Base-by-base conservation (phyloP, 2,329 filamentous ascomycete species). In the Neopestalotiopsis clavispora region DNA sequence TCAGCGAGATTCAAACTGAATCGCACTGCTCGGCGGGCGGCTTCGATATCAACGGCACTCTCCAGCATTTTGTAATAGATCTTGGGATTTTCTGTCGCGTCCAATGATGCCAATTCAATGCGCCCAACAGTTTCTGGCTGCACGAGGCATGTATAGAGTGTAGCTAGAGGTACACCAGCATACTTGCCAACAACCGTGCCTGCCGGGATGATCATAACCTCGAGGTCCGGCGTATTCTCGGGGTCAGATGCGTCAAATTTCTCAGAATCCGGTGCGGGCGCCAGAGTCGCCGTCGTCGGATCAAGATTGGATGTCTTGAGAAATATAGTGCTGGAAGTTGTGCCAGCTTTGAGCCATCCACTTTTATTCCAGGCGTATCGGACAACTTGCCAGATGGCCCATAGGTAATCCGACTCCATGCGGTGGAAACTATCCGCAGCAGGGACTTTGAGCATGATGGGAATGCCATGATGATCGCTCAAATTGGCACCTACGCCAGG, bases 121-220 rank as follows among this genome's bases (percentile, higher is more conserved):
- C 69, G 69, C 3, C 80, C 80, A 2, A 68, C 69, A 0, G 80
- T 75, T 69, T 75, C 68, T 13, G 78, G 76, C 68, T 80, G 76
- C 30, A 78, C 67, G 10, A 79, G 71, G 2, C 75, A 74, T 12
- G 74, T 69, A 68, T 76, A 75, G 32, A 78, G 72, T 4, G 71
- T 74, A 34, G 75, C 71, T 4, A 75, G 71, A 3, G 72, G 68
- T 14, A 71, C 71, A 20, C 72, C 72, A 0, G 70, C 69, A 40
- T 79, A 75, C 7, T 78, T 71, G 0, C 74, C 71, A 10, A 73
- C 74, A 6, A 74, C 69, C 13, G 72, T 68, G 1, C 80, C 78
- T 4, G 80, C 77, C 73, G 81, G 82, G 67, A 82, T 78, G 10
- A 84, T 70, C 70, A 85, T 77, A 65, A 79, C 69, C 66, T 80